Conservation (phyloP, 2,329 filamentous ascomycete genomes). For the Aspergillus aculeatinus region DNA sequence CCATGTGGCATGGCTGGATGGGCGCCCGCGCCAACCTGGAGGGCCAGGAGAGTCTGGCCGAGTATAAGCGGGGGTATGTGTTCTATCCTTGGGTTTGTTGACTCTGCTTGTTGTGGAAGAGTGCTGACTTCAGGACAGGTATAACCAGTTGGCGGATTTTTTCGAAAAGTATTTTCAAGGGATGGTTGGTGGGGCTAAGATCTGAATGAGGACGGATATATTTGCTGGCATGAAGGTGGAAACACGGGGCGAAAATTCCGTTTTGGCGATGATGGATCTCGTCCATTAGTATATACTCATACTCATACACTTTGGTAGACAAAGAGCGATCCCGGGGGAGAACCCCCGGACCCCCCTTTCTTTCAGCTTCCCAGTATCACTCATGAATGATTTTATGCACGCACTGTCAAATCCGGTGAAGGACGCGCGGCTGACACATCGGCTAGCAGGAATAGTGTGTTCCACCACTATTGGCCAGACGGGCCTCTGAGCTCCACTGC, state of each 20-base stretch:
- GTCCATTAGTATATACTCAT: too few relatives aligned
- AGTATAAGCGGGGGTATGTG: conserved; percentile 56
- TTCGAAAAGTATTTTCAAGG: conserved; percentile 23
- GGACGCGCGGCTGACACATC: background rate
- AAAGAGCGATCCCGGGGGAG: too few relatives aligned
- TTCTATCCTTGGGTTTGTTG: background rate
- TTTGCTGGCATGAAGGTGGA: too few relatives aligned
- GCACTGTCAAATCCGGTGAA: background rate
- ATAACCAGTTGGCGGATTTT: conserved; percentile 24
- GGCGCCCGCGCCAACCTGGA: conserved; percentile 62
- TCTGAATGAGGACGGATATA: too few relatives aligned
- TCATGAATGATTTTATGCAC: background rate
- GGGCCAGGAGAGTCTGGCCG: conserved; percentile 55
- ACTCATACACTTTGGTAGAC: too few relatives aligned
- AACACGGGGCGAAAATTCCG: too few relatives aligned
- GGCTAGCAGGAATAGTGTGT: background rate
- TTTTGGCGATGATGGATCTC: too few relatives aligned
- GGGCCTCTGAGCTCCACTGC: too few relatives aligned
- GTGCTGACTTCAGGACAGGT: conserved; percentile 8
- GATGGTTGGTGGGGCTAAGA: too few relatives aligned
- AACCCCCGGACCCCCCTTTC: too few relatives aligned
- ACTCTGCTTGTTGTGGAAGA: background rate
- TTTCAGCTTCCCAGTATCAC: too few relatives aligned
- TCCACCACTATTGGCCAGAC: background rate
- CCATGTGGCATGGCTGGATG: conserved; percentile 75